Base-by-base conservation (phyloP, 768 basidiomycete species). In the Trametes cubensis region DNA sequence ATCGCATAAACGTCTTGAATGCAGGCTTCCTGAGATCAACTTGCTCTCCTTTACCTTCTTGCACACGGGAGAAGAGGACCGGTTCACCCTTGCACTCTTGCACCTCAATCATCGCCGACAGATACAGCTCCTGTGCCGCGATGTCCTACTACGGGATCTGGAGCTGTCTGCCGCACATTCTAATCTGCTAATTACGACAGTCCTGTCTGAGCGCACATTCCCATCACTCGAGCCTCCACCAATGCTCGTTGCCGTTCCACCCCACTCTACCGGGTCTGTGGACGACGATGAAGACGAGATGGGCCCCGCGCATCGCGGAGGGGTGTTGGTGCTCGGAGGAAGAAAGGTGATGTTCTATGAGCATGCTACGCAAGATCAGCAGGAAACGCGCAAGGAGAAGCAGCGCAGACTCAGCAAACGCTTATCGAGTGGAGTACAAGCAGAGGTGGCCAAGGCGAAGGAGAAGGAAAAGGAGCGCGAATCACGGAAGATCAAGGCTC, bases 301-400 rank as follows among this genome's bases (percentile, higher is more conserved):
- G 20, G 55, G 51, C 2, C 50, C 50, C 1, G 51, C 46, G 4
- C 75, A 81, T 59, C 74, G 77, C n/a, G 90, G 89, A n/a, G 90
- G 88, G 18, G 72, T 93, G 10, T 73, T 94, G 25, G 79, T 94
- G 6, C 68, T 89, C 1, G 91, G 92, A 58, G 90, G 89, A 0
- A 79, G 77, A 26, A 85, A 83, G 70, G 77, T 92, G 46, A 69
- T 85, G 20, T 75, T 89, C 6, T 91, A 82, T 62, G 88, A 88
- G 58, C 64, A 87, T 47, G 77, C 84, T 8, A 78, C 80, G 11
- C 68, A 69, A 30, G 76, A 81, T 5, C 76, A 72, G 7, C 79
- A 83, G 67, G 79, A 80, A 44, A 85, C 84, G 69, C 80, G 85
- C 58, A 76, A 73, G 59, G 82, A 79, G 41, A 90, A 86, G 69